Evolutionary conservation across 495 filamentous ascomycete genomes (phyloP).

Genomic region (Thozetella sp.): DNA sequence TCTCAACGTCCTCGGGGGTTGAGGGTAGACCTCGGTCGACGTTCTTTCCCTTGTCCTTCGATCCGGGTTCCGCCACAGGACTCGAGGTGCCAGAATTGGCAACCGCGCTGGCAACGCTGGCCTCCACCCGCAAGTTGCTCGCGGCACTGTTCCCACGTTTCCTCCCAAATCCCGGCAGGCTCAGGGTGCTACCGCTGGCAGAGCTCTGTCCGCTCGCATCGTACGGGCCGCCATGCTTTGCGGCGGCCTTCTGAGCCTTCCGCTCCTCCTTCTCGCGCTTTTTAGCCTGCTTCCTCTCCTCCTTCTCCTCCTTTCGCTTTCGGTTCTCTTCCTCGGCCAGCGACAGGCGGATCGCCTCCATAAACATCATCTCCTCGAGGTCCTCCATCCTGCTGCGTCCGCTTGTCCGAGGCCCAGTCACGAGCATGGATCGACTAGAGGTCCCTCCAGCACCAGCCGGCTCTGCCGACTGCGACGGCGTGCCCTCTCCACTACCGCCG

Average conservation of each 20-base stretch:
- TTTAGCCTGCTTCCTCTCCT: constrained; percentile 77
- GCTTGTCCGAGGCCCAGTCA: constrained; percentile 28
- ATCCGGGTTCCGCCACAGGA: constrained; percentile 13
- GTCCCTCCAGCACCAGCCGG: constrained; percentile 6
- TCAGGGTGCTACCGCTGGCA: constrained; percentile 54
- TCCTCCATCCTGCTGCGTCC: constrained; percentile 78
- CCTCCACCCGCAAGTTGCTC: constrained; percentile 48
- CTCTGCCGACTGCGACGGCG: constrained; percentile 20
- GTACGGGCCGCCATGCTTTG: constrained; percentile 52
- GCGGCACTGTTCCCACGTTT: constrained; percentile 56
- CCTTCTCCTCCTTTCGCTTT: constrained; percentile 78
- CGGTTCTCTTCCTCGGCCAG: constrained; percentile 90
- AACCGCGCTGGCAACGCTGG: constrained; percentile 32
- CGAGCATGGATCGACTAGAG: constrained; percentile 13
- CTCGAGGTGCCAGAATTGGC: constrained; percentile 18
- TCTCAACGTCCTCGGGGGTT: constrained; percentile 16
- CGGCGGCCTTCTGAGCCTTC: constrained; percentile 70
- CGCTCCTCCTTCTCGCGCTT: constrained; percentile 82
- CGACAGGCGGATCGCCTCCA: constrained; percentile 89
- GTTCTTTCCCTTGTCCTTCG: constrained; percentile 77
- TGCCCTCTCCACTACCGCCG: constrained; percentile 27
- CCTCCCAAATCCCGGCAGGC: constrained; percentile 45
- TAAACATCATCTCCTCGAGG: constrained; percentile 97
- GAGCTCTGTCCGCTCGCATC: constrained; percentile 45
- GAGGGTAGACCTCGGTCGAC: constrained; percentile 57